Evolutionary conservation across 2,329 filamentous ascomycete genomes (phyloP), one percentile per base, ranked within the genome.

Genomic region (Sarocladium oryzae): DNA sequence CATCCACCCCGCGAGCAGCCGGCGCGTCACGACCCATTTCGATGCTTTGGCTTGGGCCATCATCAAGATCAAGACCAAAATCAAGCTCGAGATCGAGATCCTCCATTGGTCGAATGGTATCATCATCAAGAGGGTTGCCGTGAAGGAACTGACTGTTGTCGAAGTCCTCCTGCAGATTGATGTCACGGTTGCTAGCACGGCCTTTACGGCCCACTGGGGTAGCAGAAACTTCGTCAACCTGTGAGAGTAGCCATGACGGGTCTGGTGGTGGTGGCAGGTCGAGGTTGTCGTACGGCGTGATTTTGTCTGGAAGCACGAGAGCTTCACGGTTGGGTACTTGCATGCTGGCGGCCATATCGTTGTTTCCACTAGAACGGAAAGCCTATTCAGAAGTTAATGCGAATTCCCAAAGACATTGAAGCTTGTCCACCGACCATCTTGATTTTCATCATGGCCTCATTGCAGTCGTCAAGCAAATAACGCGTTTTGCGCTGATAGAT

Each of bases 401-500:
- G 54, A 2, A 38, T n/a, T 5, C 33, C 4, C 56, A 50, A 48
- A 52, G 72, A 68, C 75, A 56, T 51, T 5, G 7, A 30, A 28
- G 23, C 3, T 16, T 11, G 23, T 28, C 28, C 43, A 59, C 77
- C 36, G 72, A 96, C 92, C 90, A 97, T 95, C 67, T 97, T 96
- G 62, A 99, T 96, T 74, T 96, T 97, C 77, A 95, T 85, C 58
- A 99, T 76, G 35, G 92, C 92, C 70, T 99, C 93, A 63, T 95
- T 96, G 72, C 93, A 99, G 66, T 99, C 93, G 63, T 99, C 93
- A 45, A 97, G 76, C 49, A 99, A 75, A 69, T 99, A 99, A 62
- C 91, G 87, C 63, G 93, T 92, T 73, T 99, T 99, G 64, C 93
- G 82, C 69, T 91, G 95, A 70, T 99, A 99, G 64, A 99, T 99